Base-by-base conservation (phyloP, 169 alveolate genomes). In the Plasmodium chabaudi region DNA sequence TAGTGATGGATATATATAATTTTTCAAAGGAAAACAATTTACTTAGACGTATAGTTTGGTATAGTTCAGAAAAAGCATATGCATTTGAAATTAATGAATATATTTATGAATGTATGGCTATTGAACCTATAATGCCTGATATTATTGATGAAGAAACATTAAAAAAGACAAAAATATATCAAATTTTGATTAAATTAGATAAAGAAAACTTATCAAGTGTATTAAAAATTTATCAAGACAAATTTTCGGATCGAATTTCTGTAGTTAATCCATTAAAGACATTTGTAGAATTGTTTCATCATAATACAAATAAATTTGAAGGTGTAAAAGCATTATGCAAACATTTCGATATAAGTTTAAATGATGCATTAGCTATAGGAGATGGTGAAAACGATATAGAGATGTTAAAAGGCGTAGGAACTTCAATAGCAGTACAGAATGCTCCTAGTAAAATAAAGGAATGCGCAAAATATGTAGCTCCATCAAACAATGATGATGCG, bases 381-480 rank as follows among this genome's bases (percentile, higher is more conserved):
- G 96, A 94, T 88, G 95, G 95, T 1, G 96, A 94, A 79, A 94
- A 94, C 69, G 96, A 94, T 71, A 90, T 94, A 10, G 95, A 94
- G 63, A 70, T 94, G 91, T 86, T 94, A 27, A 42, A 59, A 23
- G 87, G 89, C 5, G 87, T 93, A 5, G 94, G 93, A 39, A 55
- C 84, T 44, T 77, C 96, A n/a, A 93, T 94, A 34, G 93, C 94
- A 10, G 94, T 93, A 1, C 82, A 65, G 2, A 94, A 93, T 74
- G 96, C 95, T 25, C 87, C 94, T 59, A 77, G 77, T 15, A 88
- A 77, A 51, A 95, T 94, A 44, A 94, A 93, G 70, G 63, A 39
- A 46, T 93, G 92, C 69, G 96, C 96, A 27, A 53, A 61, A 34
- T 75, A 75, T 46, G 39, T 61, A 19, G 88, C 69, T n/a, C 88